Conservation (phyloP, 306 rosid genomes). For the cucumber (Cucumis sativus) region Cucumber_9930_V3 NC_026658.2:19728001-19728500, state of each 20-base stretch:
- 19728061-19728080: not conserved
- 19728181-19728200: not conserved
- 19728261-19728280: slow-evolving; percentile 57
- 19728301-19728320: slow-evolving; percentile 65
- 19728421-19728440: slow-evolving; percentile 26
- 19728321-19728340: slow-evolving; percentile 23
- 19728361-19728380: slow-evolving; percentile 13
- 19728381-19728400: slow-evolving; percentile 22
- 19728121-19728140: too few species aligned
- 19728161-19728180: not conserved
- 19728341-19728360: slow-evolving; percentile 28
- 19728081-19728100: not conserved
- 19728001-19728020: not conserved
- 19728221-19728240: not conserved
- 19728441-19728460: slow-evolving; percentile 25
- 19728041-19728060: too few species aligned
- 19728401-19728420: slow-evolving; percentile 17
- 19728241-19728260: slow-evolving; percentile 10
- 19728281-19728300: slow-evolving; percentile 60
- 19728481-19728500: slow-evolving; percentile 29
- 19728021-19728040: not conserved
- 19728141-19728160: not conserved
- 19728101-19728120: not conserved
- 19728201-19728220: not conserved
- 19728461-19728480: slow-evolving; percentile 26